Evolutionary conservation across 495 filamentous ascomycete species (phyloP).

Genomic region (Amphirosellinia nigrospora): DNA sequence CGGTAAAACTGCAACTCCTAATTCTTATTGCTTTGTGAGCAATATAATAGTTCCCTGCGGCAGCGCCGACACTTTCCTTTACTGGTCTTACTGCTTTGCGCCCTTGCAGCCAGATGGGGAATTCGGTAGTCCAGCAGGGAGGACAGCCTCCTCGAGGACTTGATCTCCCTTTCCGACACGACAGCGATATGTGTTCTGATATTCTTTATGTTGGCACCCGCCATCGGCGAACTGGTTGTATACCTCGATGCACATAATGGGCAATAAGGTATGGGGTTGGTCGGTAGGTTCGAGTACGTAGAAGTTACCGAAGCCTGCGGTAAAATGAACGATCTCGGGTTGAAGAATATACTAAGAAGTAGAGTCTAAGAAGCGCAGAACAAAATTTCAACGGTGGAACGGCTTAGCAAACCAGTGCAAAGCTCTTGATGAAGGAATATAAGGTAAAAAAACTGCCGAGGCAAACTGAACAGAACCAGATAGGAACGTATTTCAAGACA

Average conservation of each 20-base stretch:
- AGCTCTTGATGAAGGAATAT: not conserved
- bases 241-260: slow-evolving; percentile 37
- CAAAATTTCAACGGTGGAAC: not conserved
- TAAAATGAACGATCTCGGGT: slow-evolving; percentile 4
- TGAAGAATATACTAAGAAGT: not conserved
- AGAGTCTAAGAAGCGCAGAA: not conserved
- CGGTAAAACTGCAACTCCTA: not conserved
- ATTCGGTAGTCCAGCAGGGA: slow-evolving; percentile 27
- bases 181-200: slow-evolving; percentile 38
- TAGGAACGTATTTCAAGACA: not conserved
- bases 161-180: slow-evolving; percentile 23
- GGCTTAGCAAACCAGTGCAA: slow-evolving; percentile 19
- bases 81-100: slow-evolving; percentile 28
- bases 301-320: not conserved
- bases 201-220: slow-evolving; percentile 34
- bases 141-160: slow-evolving; percentile 25
- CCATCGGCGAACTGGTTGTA: slow-evolving; percentile 23
- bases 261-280: not conserved
- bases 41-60: not conserved
- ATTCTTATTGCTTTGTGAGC: not conserved
- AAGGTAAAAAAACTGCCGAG: not conserved
- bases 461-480: not conserved
- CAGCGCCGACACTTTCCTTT: slow-evolving; percentile 28
- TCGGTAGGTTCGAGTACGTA: not conserved
- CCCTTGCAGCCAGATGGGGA: slow-evolving; percentile 23